Evolutionary conservation across 2,329 filamentous ascomycete genomes (phyloP).

Genomic region (Nothomitra cinnamomea): DNA sequence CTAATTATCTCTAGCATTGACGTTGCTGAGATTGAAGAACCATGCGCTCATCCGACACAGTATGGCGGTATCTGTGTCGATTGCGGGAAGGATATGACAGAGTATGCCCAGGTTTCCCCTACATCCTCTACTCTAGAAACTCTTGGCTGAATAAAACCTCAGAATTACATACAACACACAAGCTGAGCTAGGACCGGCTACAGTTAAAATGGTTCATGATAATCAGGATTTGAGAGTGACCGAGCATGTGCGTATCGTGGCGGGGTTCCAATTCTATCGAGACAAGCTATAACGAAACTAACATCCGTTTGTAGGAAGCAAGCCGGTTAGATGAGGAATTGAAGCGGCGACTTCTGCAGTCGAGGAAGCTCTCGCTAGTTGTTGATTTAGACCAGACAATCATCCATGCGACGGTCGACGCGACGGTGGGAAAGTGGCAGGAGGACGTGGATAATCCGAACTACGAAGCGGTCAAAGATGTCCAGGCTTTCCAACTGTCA

Average conservation of each 20-base stretch:
- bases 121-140: background rate
- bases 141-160: background rate
- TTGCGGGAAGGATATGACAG: slow-evolving; percentile 93
- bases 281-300: background rate
- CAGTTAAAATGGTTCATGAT: slow-evolving; percentile 89
- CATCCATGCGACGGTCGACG: slow-evolving; percentile 94
- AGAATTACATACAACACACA: slow-evolving; percentile 66
- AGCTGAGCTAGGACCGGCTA: slow-evolving; percentile 67
- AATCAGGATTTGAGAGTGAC: slow-evolving; percentile 78
- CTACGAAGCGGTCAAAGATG: slow-evolving; percentile 75
- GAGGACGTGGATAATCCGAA: slow-evolving; percentile 78
- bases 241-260: slow-evolving; percentile 25
- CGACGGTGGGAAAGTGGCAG: slow-evolving; percentile 92
- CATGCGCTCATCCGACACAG: slow-evolving; percentile 80
- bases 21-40: slow-evolving; percentile 68
- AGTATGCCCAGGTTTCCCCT: slow-evolving; percentile 27
- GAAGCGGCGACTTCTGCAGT: slow-evolving; percentile 63
- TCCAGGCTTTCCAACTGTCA: slow-evolving; percentile 70
- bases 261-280: background rate
- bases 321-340: slow-evolving; percentile 68
- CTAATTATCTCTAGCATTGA: slow-evolving; percentile 24
- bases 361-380: slow-evolving; percentile 77
- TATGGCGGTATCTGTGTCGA: slow-evolving; percentile 80
- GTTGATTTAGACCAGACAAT: slow-evolving; percentile 97
- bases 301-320: slow-evolving; percentile 36